A percentile compares a stretch with the other conserved stretches of the same genome.
Evolutionary conservation across 495 filamentous ascomycete species (phyloP).

Genomic region (Friedmanniomyces endolithicus): DNA sequence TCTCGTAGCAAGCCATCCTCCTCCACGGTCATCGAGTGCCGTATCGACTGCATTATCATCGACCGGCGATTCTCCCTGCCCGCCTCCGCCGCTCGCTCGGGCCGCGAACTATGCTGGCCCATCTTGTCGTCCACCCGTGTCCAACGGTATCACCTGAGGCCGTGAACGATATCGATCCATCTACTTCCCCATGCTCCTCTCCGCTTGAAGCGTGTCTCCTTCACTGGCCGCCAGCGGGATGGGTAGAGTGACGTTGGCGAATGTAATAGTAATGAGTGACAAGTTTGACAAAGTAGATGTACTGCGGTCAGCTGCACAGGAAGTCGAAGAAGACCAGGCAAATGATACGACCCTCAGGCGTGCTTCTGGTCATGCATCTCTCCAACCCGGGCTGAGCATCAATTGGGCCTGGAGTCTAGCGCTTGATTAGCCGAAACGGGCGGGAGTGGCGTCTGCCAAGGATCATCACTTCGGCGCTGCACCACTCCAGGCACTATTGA

Average conservation of each 20-base stretch:
- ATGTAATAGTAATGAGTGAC: not conserved
- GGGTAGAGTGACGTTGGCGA: not conserved
- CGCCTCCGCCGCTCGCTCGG: conserved; percentile 1
- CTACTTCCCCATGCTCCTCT: not conserved
- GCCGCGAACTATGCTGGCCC: conserved; percentile 8
- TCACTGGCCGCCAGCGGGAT: not conserved
- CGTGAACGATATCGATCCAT: not conserved
- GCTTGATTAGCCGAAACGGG: not conserved
- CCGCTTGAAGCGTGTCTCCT: not conserved
- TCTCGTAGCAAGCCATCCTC: conserved; percentile 13
- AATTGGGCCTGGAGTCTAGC: not conserved
- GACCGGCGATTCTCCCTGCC: conserved; percentile 4
- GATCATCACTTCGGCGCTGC: not conserved
- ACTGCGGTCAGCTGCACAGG: not conserved
- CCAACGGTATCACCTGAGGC: not conserved
- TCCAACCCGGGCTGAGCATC: not conserved
- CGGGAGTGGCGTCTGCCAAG: not conserved
- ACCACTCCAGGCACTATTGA: not conserved
- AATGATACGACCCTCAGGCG: not conserved
- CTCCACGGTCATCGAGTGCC: conserved; percentile 3
- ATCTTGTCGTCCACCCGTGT: not conserved
- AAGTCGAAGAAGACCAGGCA: not conserved
- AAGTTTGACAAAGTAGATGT: not conserved
- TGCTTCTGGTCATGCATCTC: not conserved
- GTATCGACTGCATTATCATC: conserved; percentile 11